Evolutionary conservation across 192 early-diverging fungal genomes (phyloP), one percentile per base, ranked within the genome.

Genomic region (Funneliformis geosporum): DNA sequence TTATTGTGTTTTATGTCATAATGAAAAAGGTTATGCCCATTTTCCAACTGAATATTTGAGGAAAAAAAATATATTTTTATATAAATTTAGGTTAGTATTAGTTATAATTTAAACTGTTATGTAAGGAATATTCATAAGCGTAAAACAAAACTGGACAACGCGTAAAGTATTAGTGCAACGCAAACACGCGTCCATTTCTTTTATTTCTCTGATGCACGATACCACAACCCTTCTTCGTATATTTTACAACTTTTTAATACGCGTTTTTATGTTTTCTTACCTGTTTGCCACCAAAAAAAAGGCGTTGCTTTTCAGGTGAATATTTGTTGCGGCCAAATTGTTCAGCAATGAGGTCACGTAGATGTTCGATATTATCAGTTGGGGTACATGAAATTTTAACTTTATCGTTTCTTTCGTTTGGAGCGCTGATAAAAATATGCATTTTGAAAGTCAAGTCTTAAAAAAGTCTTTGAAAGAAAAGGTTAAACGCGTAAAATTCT

Each of bases 251-350:
- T 60, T 4, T n/a, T 5, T 46, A 66, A 12, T 14, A 38, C 71
- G 8, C 61, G n/a, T 64, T n/a, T n/a, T n/a, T n/a, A n/a, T n/a
- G n/a, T 23, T 28, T 27, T 25, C 4, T 38, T 82, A 80, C 82
- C 82, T 85, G 84, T 47, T 86, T 86, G 42, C 85, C 85, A 0
- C 67, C 59, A n/a, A 79, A 86, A 1, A 86, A 71, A n/a, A 86
- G 80, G 2, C 78, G 44, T 18, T 84, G 80, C 5, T 64, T 28
- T 25, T 79, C 64, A 5, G 75, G 38, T 1, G 67, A 44, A 55
- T 73, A 79, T 70, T 75, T 33, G 25, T 27, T 60, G 0, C 70
- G 61, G 1, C 70, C 83, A 39, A 40, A 42, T 9, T 59, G 40
- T 21, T 28, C 60, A 11, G 42, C 28, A 33, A 83, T 66, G 8